Evolutionary conservation across 352 stramenopile genomes (phyloP), one percentile per base, ranked within the genome.

Genomic region (Lagenidium sp.): DNA sequence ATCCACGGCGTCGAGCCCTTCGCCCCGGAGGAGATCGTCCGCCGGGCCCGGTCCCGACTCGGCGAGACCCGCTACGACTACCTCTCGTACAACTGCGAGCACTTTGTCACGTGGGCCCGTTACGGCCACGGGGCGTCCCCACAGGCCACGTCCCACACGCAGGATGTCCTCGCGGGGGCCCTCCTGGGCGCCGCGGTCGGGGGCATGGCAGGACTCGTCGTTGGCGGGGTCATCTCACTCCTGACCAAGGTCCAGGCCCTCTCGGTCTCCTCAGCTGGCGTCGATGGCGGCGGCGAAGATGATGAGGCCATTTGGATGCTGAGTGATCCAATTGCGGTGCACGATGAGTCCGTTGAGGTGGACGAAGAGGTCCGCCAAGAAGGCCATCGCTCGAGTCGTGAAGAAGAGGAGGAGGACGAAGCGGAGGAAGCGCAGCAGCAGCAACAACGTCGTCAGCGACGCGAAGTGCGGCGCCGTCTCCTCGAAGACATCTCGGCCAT

Each of bases 51-150:
- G 39, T 55, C 58, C 28, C 55, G 66, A 8, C 62, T 87, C 10
- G 68, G 71, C 31, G 70, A 81, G 50, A 53, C 46, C 21, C 53
- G 63, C 22, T 87, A 87, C 55, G 62, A 68, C 40, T 76, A 37
- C 18, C 25, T 87, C 28, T 46, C 21, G 4, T 60, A 77, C 60
- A 87, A 87, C 44, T 87, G 74, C 61, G 74, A 87, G 43, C 74
- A 87, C 50, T 87, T 87, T 57, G 74, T 84, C 32, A 84, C 74
- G 36, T 87, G 68, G 74, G 74, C 68, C 11, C 58, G 71, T 26
- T 84, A 87, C 44, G 68, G 68, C 15, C 47, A 65, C 10, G 62
- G 64, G 2, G 56, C 64, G 37, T 87, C 74, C 25, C 74, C 71
- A 21, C 74, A 87, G 15, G 68, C 74, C 8, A 45, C 47, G 3